Evolutionary conservation across 805 yeast genomes (phyloP), one percentile per base, ranked within the genome.

Genomic region (Myxozyma udenii): DNA sequence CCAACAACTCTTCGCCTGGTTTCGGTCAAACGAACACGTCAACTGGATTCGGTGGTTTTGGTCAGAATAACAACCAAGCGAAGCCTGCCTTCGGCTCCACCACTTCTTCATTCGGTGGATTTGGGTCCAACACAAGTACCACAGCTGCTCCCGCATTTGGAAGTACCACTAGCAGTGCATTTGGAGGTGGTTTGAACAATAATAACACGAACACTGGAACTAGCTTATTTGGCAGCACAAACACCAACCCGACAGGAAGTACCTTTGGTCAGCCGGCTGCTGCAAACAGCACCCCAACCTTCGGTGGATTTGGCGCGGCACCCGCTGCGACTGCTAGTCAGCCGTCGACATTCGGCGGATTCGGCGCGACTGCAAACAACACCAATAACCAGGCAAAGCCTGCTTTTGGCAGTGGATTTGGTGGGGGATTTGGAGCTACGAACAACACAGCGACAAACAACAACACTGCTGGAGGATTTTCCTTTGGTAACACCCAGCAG

Each of bases 131-230:
- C 16, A 54, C 56, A 48, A 53, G 59, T 16, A 61, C 53, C n/a
- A 39, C 41, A n/a, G 19, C 44, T 36, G 43, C 58, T 25, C 44
- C 61, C 3, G 56, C 58, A 25, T 62, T 76, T 23, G 64, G 65
- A 28, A n/a, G 30, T 30, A 28, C 35, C 32, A 38, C 50, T 6
- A 32, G 42, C 26, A 14, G 49, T 53, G 58, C 68, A 6, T 67
- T 66, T 23, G 73, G 71, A 12, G 36, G 57, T 19, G 62, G 71
- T 26, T 78, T 77, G 61, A 80, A 80, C 33, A 63, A 67, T 32
- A 70, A 68, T 46, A 40, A 42, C 3, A 23, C 54, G 11, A 53
- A 62, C 56, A 49, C 62, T 16, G 60, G 66, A 26, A 50, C 55
- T 12, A 33, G 45, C 5, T 23, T 44, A 9, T 57, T 50, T 30